Percentiles rank a stretch among this genome's conserved stretches.
These are phyloP conservation scores for Acmispon strigosus DNA, from an alignment of 306 rosid genomes.

Conservation along the genomic window DNA sequence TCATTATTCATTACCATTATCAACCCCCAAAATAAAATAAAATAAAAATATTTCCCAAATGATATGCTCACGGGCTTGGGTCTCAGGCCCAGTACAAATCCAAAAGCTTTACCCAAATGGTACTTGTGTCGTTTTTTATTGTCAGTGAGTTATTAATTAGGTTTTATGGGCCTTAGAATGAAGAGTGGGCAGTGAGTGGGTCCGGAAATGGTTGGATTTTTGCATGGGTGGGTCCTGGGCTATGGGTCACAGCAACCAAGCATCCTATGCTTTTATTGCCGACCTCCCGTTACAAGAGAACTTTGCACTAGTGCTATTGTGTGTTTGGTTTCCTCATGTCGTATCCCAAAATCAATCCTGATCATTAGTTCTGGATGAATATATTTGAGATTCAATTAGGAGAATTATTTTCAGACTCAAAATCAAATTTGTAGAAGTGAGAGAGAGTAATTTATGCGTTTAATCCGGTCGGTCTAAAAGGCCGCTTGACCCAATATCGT, in stretches of 20 bases:
- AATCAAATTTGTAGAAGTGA: too few relatives aligned
- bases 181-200: constrained; percentile 23
- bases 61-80: not conserved
- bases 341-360: too few relatives aligned
- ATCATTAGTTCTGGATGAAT: too few relatives aligned
- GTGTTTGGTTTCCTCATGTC: too few relatives aligned
- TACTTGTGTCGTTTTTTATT: not conserved
- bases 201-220: constrained; percentile 2
- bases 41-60: too few relatives aligned
- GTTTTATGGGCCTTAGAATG: constrained; percentile 23
- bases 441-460: too few relatives aligned
- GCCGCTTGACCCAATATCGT: too few relatives aligned
- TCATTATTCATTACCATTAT: not conserved
- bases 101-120: constrained; percentile 12
- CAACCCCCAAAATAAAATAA: not conserved
- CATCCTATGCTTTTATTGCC: constrained; percentile 32
- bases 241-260: constrained; percentile 18
- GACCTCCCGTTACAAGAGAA: constrained; percentile 3
- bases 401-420: too few relatives aligned
- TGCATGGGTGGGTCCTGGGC: constrained; percentile 26
- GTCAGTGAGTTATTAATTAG: not conserved
- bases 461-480: too few relatives aligned
- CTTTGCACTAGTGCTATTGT: too few relatives aligned
- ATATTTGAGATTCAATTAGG: too few relatives aligned
- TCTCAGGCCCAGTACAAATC: constrained; percentile 13